Percentiles rank a stretch among this genome's conserved stretches.
phyloP scores from a whole-genome alignment of 1,139 yeast genomes.

The Saccharomyces hybrid region DNA sequence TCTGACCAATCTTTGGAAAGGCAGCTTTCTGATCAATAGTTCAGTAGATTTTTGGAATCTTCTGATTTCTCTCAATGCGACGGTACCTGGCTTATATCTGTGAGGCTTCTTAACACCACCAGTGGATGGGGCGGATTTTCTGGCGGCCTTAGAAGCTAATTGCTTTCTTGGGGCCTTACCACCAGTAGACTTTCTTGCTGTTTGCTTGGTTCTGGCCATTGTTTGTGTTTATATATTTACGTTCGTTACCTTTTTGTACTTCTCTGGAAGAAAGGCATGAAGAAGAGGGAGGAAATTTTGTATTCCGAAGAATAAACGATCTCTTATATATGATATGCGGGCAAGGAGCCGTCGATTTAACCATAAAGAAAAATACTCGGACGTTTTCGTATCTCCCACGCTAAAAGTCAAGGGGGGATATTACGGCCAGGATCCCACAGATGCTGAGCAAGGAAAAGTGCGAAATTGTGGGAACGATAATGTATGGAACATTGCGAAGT shows the following conservation, averaged over 20 bases:
- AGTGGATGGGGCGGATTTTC: conserved; percentile 94
- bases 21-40: conserved; percentile 90
- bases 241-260: too few species aligned
- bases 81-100: conserved; percentile 99
- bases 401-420: not conserved
- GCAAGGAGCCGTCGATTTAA: not conserved
- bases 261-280: not conserved
- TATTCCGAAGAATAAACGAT: not conserved
- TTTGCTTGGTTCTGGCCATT: conserved; percentile 99
- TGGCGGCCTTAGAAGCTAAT: conserved; percentile 96
- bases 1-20: conserved; percentile 97
- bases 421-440: not conserved
- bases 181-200: conserved; percentile 98
- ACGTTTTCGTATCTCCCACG: not conserved
- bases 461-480: not conserved
- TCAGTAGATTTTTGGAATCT: conserved; percentile 98
- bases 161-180: conserved; percentile 99
- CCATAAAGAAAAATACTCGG: not conserved
- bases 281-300: not conserved
- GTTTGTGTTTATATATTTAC: conserved; percentile 5
- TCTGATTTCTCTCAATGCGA: conserved; percentile 97
- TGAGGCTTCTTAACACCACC: conserved; percentile 99
- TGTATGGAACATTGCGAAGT: not conserved
- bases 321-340: not conserved
- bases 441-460: not conserved